These are phyloP conservation scores for Aspergillus diversus DNA, from an alignment of 495 filamentous ascomycete species.

Conservation along the genomic window DNA sequence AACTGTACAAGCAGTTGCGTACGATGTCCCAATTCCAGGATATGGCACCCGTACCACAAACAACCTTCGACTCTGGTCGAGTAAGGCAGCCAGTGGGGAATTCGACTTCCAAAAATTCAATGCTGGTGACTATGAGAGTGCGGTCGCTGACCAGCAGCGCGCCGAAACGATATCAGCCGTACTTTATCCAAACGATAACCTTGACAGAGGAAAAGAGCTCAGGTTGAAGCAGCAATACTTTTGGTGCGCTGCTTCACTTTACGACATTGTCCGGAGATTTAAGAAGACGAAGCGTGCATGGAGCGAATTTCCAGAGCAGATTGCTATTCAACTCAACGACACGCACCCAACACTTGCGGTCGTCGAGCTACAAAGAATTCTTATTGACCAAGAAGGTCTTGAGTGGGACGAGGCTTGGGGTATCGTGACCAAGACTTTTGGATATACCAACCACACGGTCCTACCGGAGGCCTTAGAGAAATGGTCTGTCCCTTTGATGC, in stretches of 20 bases:
- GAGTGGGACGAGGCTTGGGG: constrained; percentile 94
- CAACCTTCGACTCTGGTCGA: constrained; percentile 95
- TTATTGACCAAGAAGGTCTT: constrained; percentile 86
- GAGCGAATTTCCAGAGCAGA: constrained; percentile 89
- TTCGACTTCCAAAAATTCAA: constrained; percentile 99
- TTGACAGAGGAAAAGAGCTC: constrained; percentile 95
- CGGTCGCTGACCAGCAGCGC: constrained; percentile 91
- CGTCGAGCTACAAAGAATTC: constrained; percentile 90
- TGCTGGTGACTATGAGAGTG: constrained; percentile 94
- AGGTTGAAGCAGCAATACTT: constrained; percentile 99
- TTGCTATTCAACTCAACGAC: constrained; percentile 97
- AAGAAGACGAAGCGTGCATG: constrained; percentile 94
- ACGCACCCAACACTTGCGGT: constrained; percentile 96
- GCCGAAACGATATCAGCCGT: constrained; percentile 98
- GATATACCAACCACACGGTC: constrained; percentile 98
- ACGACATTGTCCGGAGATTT: constrained; percentile 95
- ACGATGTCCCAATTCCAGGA: constrained; percentile 93
- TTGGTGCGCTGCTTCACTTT: constrained; percentile 96
- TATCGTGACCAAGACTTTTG: constrained; percentile 77
- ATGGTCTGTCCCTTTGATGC: constrained; percentile 93
- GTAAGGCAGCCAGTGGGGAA: constrained; percentile 93
- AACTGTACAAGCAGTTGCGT: constrained; percentile 88
- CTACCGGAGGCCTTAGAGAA: constrained; percentile 97
- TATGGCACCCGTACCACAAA: constrained; percentile 90
- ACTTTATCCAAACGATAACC: constrained; percentile 95